Conservation (phyloP, 768 basidiomycete genomes). For the Crucibulum laeve region DNA sequence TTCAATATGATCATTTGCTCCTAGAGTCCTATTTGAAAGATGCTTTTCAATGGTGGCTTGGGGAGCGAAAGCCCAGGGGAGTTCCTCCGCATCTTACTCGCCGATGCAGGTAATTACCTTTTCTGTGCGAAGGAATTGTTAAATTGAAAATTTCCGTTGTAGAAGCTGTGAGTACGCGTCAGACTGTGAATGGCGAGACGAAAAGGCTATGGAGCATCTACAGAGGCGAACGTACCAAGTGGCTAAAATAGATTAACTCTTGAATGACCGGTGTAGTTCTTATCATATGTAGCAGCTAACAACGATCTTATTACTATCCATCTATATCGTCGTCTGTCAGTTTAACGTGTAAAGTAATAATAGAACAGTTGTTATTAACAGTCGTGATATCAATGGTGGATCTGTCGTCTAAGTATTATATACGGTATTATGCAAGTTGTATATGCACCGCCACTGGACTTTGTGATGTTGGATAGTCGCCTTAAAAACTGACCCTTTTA, state of each 20-base stretch:
- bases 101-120: slow-evolving; percentile 60
- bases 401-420: no score
- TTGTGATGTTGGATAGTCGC: no score
- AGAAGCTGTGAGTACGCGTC: slow-evolving; percentile 72
- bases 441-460: no score
- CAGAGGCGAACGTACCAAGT: slow-evolving; percentile 5
- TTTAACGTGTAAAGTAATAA: no score
- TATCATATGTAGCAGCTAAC: no score
- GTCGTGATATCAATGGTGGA: no score
- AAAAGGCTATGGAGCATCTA: slow-evolving; percentile 38
- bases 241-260: not conserved
- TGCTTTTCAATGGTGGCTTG: slow-evolving; percentile 74
- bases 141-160: slow-evolving; percentile 3
- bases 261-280: no score
- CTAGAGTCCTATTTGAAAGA: slow-evolving; percentile 51
- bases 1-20: slow-evolving; percentile 46
- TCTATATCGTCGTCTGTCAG: no score
- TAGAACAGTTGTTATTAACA: no score
- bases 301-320: no score
- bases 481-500: no score
- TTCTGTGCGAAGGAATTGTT: not conserved
- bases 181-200: slow-evolving; percentile 79
- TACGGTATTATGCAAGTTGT: no score
- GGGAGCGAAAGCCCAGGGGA: slow-evolving; percentile 62
- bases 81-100: slow-evolving; percentile 55